Evolutionary conservation across 1,139 yeast genomes (phyloP), one percentile per base, ranked within the genome.

Genomic region (Lodderomyces oxycetoniae): DNA sequence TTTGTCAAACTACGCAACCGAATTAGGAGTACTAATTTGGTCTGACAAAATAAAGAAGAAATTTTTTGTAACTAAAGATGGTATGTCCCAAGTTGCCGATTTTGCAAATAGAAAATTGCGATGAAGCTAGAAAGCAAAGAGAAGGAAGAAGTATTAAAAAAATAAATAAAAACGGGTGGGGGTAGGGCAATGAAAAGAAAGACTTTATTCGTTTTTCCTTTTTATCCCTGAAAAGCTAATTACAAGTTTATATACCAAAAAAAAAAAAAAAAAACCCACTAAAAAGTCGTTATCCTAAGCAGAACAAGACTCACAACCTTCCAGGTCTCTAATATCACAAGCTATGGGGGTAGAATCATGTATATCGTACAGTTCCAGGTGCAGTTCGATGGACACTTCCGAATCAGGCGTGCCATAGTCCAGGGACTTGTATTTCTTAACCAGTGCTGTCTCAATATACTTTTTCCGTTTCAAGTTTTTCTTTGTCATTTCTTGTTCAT

Each of bases 21-120:
- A 91, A 50, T 75, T 91, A 31, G 98, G 97, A 1, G 96, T 88
- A 0, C 62, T 91, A 33, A 57, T 85, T 7, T 91, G 97, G 96
- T 73, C 79, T 32, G 88, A 86, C 55, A 74, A 78, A 33, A 57
- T 61, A n/a, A 77, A 76, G 50, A 75, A 74, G 50, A 84, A 84
- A 46, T 91, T 91, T 53, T 85, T 83, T 35, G 81, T 79, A 1
- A 82, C 93, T 0, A 74, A 75, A 37, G 96, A 84, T 40, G 96
- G 96, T n/a, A 82, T 85, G 53, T 65, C 77, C 9, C 96, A 88
- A 54, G 85, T 89, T 16, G 79, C 87, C 8, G 95, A 87, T 37
- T 89, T 77, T 57, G 94, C 95, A 1, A 81, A 80, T 48, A 71
- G 95, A 44, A 74, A 72, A 37, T 53, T 69, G 23, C 41, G 42